Conservation (phyloP, 1,284 basidiomycete species). For the Trichosporon sp. region DNA sequence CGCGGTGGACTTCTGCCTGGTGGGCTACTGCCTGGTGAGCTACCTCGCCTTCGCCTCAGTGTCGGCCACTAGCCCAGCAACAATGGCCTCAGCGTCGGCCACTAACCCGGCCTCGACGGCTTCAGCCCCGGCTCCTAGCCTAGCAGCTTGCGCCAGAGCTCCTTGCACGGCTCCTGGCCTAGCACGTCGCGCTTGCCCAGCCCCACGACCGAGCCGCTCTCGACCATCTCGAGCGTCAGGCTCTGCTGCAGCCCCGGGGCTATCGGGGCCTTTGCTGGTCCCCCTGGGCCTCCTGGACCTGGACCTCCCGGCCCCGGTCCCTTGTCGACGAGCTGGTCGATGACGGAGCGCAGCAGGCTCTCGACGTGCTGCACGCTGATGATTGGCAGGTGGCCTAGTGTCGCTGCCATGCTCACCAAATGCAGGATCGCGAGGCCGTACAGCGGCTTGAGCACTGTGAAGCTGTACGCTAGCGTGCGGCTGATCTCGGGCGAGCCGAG, state of each 20-base stretch:
- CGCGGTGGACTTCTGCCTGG: too few relatives aligned
- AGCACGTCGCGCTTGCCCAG: conserved; percentile 23
- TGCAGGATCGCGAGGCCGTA: conserved; percentile 40
- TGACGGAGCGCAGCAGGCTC: conserved; percentile 32
- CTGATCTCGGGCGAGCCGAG: conserved; percentile 43
- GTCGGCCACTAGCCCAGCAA: too few relatives aligned
- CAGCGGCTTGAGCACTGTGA: conserved; percentile 41
- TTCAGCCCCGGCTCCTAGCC: conserved; percentile 5
- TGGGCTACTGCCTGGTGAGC: too few relatives aligned
- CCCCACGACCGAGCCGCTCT: conserved; percentile 12
- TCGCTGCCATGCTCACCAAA: conserved; percentile 28
- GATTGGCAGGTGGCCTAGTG: conserved; percentile 27
- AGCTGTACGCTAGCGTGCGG: conserved; percentile 42
- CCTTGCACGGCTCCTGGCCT: conserved; percentile 17
- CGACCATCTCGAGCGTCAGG: conserved; percentile 19
- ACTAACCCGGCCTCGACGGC: neutral
- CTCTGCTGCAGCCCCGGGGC: conserved; percentile 7
- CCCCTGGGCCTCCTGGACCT: too few relatives aligned
- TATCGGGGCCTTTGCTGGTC: neutral
- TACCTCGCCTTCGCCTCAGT: too few relatives aligned
- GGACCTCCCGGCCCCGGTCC: conserved; percentile 26
- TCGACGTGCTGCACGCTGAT: conserved; percentile 31
- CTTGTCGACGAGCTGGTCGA: conserved; percentile 31
- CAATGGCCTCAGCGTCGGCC: neutral
- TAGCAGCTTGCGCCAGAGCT: conserved; percentile 21